Percentiles rank a stretch among this genome's conserved stretches.
Evolutionary conservation across 2,329 filamentous ascomycete genomes (phyloP).

Genomic region (Paracoccidioides lutzii): DNA sequence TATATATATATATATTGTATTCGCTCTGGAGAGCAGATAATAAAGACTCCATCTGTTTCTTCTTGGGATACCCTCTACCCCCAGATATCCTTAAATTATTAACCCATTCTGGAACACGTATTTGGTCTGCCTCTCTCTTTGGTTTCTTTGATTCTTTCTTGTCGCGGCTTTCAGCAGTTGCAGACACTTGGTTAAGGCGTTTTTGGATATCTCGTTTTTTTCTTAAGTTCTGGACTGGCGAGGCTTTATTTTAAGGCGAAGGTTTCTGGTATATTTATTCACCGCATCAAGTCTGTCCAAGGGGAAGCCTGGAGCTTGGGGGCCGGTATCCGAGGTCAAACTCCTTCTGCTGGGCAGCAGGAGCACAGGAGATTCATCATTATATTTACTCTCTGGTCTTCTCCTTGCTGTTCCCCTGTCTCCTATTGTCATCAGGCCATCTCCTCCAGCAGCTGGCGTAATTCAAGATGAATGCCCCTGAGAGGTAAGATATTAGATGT

Average conservation of each 20-base stretch:
- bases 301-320: too few species aligned
- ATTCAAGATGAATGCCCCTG: conserved; percentile 41
- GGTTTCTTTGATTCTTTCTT: not conserved
- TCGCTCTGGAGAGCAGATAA: too few species aligned
- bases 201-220: not conserved
- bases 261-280: not conserved
- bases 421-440: not conserved
- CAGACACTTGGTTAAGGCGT: not conserved
- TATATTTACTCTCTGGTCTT: not conserved
- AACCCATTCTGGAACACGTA: too few species aligned
- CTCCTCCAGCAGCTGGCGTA: not conserved
- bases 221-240: not conserved
- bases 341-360: too few species aligned
- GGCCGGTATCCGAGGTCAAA: too few species aligned
- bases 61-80: too few species aligned
- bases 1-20: too few species aligned
- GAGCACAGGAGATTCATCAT: too few species aligned
- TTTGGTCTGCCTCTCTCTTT: not conserved
- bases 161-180: not conserved
- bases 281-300: too few species aligned
- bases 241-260: not conserved
- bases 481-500: conserved; percentile 32
- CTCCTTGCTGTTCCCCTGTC: not conserved
- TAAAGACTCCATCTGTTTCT: too few species aligned
- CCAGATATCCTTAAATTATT: too few species aligned